Base-by-base conservation (phyloP, 495 filamentous ascomycete species). In the Penicillium macrosclerotiorum region DNA sequence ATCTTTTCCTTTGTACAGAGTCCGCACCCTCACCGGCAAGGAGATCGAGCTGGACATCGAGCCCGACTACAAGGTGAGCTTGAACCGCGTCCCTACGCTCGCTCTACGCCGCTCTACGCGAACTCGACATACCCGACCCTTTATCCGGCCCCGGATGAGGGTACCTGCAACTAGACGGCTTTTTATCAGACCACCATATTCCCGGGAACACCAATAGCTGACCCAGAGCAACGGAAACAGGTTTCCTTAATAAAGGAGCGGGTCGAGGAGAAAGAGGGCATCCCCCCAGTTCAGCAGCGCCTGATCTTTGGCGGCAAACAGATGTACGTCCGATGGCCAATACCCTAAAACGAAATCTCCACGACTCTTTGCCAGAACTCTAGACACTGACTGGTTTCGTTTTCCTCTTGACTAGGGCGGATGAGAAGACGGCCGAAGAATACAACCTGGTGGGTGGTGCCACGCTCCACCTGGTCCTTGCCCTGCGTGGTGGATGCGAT, bases 21-120 rank as follows among this genome's bases (percentile, higher is more conserved):
- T 98, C 66, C 87, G 93, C 60, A 98, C 93, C 56, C 83, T 98
- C 45, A 97, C 93, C 39, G 94, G 93, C 58, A 96, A 97, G 75
- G 89, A 97, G 71, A 97, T 98, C 70, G 91, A 96, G 73, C 81
- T 98, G 43, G 90, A 97, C 64, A 94, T 98, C 61, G 93, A 98
- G 73, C 72, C 81, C 7, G 85, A 91, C 55, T 91, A 95, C 73
- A 94, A 89, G 76, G 91, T 95, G 71, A 59, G 51, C 17, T 14
- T 25, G 20, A 26, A 18, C 20, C 24, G 12, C 35, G 4, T 9
- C 2, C 13, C 6, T 11, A 11, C 5, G n/a, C n/a, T n/a, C n/a
- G n/a, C n/a, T n/a, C n/a, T n/a, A n/a, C n/a, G n/a, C n/a, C n/a
- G n/a, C n/a, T n/a, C n/a, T 18, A 35, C 22, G 13, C 13, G 22